Percentiles rank a stretch among this genome's conserved stretches.
phyloP scores from a whole-genome alignment of 225 moss, liverwort and hornwort genomes.

The Antitrichia curtipendula region DNA sequence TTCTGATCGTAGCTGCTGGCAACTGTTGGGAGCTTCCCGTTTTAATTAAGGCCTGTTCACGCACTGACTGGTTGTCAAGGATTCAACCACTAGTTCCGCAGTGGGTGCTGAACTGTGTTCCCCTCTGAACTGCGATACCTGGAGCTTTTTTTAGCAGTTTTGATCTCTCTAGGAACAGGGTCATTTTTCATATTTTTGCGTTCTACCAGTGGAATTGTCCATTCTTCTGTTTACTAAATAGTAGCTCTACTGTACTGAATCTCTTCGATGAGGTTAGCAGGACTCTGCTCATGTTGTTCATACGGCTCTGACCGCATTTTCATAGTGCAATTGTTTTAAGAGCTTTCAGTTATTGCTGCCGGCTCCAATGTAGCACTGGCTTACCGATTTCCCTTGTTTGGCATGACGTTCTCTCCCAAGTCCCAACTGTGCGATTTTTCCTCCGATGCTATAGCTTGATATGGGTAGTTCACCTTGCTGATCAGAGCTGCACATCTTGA shows the following conservation, averaged over 20 bases:
- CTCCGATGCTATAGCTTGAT: too few relatives aligned
- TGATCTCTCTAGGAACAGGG: conserved; percentile 1
- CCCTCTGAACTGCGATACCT: conserved; percentile 2
- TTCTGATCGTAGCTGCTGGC: neutral
- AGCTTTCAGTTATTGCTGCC: conserved; percentile 1
- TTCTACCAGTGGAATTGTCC: neutral
- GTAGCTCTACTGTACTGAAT: neutral
- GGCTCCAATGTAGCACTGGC: neutral
- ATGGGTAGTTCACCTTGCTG: too few relatives aligned
- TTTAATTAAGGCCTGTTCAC: neutral
- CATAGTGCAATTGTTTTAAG: neutral
- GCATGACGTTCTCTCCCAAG: too few relatives aligned
- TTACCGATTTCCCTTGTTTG: too few relatives aligned
- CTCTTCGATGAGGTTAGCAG: neutral
- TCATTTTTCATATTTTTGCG: neutral
- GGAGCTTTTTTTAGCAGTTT: conserved; percentile 21
- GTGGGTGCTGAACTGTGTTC: neutral
- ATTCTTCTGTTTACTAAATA: neutral
- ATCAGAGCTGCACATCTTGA: too few relatives aligned
- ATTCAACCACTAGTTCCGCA: neutral
- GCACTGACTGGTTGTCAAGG: neutral
- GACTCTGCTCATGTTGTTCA: neutral
- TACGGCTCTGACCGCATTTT: conserved; percentile 7
- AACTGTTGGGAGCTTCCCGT: conserved; percentile 9
- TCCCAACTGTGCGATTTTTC: too few relatives aligned